These are phyloP conservation scores for Viola pubescens DNA, from an alignment of 441 rosid species.

Conservation along the genomic window DNA sequence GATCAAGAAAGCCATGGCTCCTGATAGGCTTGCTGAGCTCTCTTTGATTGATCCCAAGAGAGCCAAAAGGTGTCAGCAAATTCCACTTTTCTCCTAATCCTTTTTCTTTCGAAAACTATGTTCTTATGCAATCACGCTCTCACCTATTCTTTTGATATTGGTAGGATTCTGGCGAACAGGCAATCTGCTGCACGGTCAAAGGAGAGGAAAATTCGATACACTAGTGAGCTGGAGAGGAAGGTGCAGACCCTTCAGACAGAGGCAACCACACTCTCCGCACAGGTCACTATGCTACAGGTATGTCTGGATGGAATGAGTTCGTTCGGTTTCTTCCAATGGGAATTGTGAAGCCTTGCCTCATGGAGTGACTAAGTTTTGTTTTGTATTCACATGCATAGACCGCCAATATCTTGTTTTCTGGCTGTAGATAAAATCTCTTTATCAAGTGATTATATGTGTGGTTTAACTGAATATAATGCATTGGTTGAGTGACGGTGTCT, in stretches of 20 bases:
- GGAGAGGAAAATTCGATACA: constrained; percentile 81
- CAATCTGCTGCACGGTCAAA: constrained; percentile 95
- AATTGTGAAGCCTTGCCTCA: too few relatives aligned
- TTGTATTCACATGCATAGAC: too few relatives aligned
- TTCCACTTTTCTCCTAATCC: background rate
- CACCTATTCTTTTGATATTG: constrained; percentile 5
- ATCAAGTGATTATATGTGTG: too few relatives aligned
- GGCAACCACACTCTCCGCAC: constrained; percentile 93
- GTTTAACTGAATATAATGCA: too few relatives aligned
- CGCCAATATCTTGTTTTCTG: too few relatives aligned
- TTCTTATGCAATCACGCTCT: too few relatives aligned
- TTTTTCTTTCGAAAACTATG: background rate
- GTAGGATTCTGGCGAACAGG: constrained; percentile 83
- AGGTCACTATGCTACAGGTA: constrained; percentile 90
- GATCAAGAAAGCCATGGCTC: constrained; percentile 72
- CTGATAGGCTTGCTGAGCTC: constrained; percentile 80
- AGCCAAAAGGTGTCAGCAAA: constrained; percentile 60
- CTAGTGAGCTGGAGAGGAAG: constrained; percentile 80
- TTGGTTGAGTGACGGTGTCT: too few relatives aligned
- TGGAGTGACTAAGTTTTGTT: too few relatives aligned
- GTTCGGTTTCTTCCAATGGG: background rate
- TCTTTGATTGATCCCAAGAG: constrained; percentile 88
- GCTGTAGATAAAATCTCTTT: too few relatives aligned
- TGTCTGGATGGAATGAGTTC: background rate
- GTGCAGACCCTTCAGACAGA: constrained; percentile 93